Percentiles rank a stretch among this genome's conserved stretches.
Conservation (phyloP, 768 basidiomycete genomes). For the Tricholoma matsutake region DNA sequence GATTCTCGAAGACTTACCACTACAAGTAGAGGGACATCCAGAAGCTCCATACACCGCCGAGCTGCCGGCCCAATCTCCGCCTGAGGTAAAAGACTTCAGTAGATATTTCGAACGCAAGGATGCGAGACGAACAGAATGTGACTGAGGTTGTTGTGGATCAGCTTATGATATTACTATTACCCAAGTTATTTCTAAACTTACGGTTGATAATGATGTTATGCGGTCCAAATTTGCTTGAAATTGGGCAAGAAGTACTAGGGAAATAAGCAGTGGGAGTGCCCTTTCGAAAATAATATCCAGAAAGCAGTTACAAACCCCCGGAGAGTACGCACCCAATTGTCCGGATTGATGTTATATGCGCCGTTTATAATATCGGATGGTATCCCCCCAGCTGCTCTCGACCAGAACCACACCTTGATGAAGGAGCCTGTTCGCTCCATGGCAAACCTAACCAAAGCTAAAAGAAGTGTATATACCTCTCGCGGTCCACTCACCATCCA, state of each 20-base stretch:
- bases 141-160: constrained; percentile 24
- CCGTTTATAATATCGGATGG: constrained; percentile 47
- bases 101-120: background rate
- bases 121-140: constrained; percentile 28
- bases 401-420: constrained; percentile 76
- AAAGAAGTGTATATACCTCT: background rate
- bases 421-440: constrained; percentile 54
- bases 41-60: constrained; percentile 34
- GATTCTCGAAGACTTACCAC: constrained; percentile 33
- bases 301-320: background rate
- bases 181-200: constrained; percentile 18
- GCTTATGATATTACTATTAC: background rate
- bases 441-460: constrained; percentile 45
- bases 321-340: constrained; percentile 43
- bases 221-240: constrained; percentile 48
- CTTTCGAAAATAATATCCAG: constrained; percentile 23
- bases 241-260: constrained; percentile 56
- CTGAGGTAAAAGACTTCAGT: constrained; percentile 23
- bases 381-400: constrained; percentile 39
- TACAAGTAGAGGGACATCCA: constrained; percentile 53
- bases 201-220: constrained; percentile 68
- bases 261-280: constrained; percentile 61
- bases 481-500: constrained; percentile 45
- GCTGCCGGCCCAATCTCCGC: constrained; percentile 57
- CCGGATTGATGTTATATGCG: constrained; percentile 41